Base-by-base conservation (phyloP, 2,329 filamentous ascomycete species). In the Colletotrichum navitas region DNA sequence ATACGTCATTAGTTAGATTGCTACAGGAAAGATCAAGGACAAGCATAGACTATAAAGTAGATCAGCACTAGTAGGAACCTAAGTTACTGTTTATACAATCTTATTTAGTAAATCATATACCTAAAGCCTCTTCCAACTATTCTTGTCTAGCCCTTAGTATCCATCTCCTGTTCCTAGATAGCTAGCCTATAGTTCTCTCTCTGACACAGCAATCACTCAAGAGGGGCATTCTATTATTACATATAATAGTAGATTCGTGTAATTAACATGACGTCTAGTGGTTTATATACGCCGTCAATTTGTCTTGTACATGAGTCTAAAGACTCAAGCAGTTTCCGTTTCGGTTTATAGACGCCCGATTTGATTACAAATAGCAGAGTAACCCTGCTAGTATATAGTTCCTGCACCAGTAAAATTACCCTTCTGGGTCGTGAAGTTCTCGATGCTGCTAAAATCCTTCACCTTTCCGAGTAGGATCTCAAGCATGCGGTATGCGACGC, bases 391-490 rank as follows among this genome's bases (percentile, higher is more conserved):
- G 5, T 34, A 24, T 32, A 47, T 47, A 16, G 29, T 34, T 4
- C 41, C 41, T 4, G 10, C 24, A 2, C 29, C 29, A 29, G 39
- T 47, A 24, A n/a, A 61, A 8, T 61, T 36, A 24, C 41, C 58
- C 32, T 43, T 58, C 54, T 64, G 71, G 8, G 71, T 72, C 2
- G 68, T 72, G 18, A 73, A 73, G 21, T 32, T 21, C 18, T 63
- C 68, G 7, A 74, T 58, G 0, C 58, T 71, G 0, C 71, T 71
- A 36, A 79, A 7, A 12, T 76, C 68, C 63, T 77, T 75, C 6
- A 79, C 75, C 1, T 66, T 74, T 52, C 76, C 75, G 0, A 79
- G 54, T 45, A 79, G n/a, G 3, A 74, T 66, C 70, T 79, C 78
- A 2, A 79, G 39, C 0, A 79, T 74, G 1, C 78, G 76, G 21